Evolutionary conservation across 495 filamentous ascomycete species (phyloP).

Genomic region (Aspergillus avenaceus): DNA sequence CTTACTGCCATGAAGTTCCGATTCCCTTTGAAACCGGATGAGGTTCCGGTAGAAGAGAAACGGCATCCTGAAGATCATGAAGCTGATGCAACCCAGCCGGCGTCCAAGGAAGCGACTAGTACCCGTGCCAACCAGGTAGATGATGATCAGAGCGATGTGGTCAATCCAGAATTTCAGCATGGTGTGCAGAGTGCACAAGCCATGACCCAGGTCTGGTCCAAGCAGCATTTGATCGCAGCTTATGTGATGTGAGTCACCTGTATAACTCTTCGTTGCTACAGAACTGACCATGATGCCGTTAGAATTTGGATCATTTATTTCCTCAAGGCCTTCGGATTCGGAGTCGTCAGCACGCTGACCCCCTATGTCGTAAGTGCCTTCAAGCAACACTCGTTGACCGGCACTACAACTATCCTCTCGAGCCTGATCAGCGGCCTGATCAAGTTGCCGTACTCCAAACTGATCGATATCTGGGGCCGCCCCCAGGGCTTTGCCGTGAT

Average conservation of each 20-base stretch:
- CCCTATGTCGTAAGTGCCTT: constrained; percentile 28
- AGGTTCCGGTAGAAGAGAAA: constrained; percentile 7
- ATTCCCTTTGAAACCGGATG: constrained; percentile 6
- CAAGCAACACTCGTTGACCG: constrained; percentile 25
- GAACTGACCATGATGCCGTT: background rate
- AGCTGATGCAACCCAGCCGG: background rate
- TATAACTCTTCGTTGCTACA: background rate
- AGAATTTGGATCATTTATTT: constrained; percentile 18
- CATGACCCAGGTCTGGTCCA: constrained; percentile 16
- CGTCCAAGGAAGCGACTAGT: background rate
- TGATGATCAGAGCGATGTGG: constrained; percentile 5
- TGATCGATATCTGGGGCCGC: constrained; percentile 62
- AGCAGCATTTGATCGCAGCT: constrained; percentile 8
- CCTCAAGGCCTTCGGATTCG: constrained; percentile 7
- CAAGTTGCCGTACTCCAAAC: constrained; percentile 61
- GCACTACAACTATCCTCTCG: constrained; percentile 28
- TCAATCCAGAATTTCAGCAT: constrained; percentile 11
- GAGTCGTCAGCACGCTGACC: constrained; percentile 8
- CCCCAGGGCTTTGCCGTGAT: constrained; percentile 46
- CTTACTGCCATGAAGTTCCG: constrained; percentile 8
- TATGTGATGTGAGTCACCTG: constrained; percentile 10
- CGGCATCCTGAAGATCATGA: constrained; percentile 2
- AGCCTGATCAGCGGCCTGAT: constrained; percentile 54
- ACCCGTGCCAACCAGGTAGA: background rate
- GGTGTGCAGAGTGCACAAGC: constrained; percentile 17